Base-by-base conservation (phyloP, 805 yeast genomes). In the Cyberlindnera japonica region DNA sequence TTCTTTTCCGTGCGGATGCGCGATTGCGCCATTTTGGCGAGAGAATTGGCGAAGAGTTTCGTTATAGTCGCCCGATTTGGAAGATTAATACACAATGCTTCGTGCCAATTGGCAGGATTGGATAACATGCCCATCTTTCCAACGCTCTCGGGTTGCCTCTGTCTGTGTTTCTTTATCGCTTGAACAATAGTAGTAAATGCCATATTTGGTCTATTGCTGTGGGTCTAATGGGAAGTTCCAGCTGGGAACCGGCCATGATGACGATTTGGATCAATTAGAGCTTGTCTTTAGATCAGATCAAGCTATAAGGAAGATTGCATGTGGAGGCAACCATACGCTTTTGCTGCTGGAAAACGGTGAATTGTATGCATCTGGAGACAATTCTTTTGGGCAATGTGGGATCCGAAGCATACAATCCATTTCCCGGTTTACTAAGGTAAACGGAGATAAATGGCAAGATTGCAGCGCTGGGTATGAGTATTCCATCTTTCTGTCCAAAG, bases 241-340 rank as follows among this genome's bases (percentile, higher is more conserved):
- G 57, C 69, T 90, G 34, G 95, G 96, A 28, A 57, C 70, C 27
- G 71, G 68, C 6, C 62, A 78, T 47, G 60, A 63, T 25, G 72
- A 71, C 2, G 97, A 83, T 58, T 41, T 63, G 8, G 50, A 58
- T 17, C 47, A 37, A 10, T 60, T 72, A 14, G 39, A 40, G 15
- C 18, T 22, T 2, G 54, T 51, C 18, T 43, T 27, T 35, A 37
- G 7, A 15, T 17, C 23, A 2, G 47, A 34, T 32, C 43, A 29
- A 33, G 42, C 13, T 7, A 72, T 80, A 0, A 39, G 54, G 35
- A 65, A 68, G 48, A 66, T 89, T 11, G 72, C 69, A 1, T 79
- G 89, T 51, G 97, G 96, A 4, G 97, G 98, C 0, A 90, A 90
- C 51, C 97, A 91, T 57, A 81, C 95, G 0, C 51, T 86, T 14